A percentile compares a stretch with the other conserved stretches of the same genome.
phyloP scores from a whole-genome alignment of 1,284 basidiomycete species.

The Rugosomyces carneus region DNA sequence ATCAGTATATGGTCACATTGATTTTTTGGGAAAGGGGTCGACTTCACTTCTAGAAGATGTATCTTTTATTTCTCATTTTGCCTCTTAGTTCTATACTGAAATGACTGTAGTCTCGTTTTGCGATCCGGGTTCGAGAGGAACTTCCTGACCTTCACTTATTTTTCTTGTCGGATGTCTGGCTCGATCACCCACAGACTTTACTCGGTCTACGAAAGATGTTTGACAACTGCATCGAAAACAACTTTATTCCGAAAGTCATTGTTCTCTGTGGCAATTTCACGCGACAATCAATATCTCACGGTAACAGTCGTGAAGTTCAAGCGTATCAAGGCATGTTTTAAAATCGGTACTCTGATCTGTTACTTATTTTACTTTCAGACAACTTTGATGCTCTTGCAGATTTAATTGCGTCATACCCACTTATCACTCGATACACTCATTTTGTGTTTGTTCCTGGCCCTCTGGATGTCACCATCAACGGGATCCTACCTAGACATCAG shows the following conservation, averaged over 20 bases:
- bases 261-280: conserved; percentile 96
- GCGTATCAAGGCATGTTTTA: conserved; percentile 71
- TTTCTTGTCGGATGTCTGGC: conserved; percentile 90
- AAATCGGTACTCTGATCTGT: background rate
- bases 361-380: conserved; percentile 40
- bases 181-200: conserved; percentile 86
- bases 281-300: conserved; percentile 72
- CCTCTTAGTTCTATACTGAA: background rate
- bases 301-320: conserved; percentile 72
- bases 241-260: conserved; percentile 81
- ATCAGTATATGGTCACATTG: conserved; percentile 89
- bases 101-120: conserved; percentile 46
- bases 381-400: conserved; percentile 85
- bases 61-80: conserved; percentile 12
- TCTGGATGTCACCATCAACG: conserved; percentile 76
- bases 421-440: conserved; percentile 73
- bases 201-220: conserved; percentile 80
- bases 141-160: conserved; percentile 83
- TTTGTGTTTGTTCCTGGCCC: conserved; percentile 96
- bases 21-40: conserved; percentile 90
- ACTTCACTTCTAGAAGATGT: conserved; percentile 93
- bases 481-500: conserved; percentile 73
- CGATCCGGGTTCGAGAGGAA: conserved; percentile 57
- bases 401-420: conserved; percentile 75
- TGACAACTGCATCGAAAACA: conserved; percentile 87